A percentile compares a stretch with the other conserved stretches of the same genome.
Conservation (phyloP, 495 filamentous ascomycete species). For the Penicillium canescens region DNA sequence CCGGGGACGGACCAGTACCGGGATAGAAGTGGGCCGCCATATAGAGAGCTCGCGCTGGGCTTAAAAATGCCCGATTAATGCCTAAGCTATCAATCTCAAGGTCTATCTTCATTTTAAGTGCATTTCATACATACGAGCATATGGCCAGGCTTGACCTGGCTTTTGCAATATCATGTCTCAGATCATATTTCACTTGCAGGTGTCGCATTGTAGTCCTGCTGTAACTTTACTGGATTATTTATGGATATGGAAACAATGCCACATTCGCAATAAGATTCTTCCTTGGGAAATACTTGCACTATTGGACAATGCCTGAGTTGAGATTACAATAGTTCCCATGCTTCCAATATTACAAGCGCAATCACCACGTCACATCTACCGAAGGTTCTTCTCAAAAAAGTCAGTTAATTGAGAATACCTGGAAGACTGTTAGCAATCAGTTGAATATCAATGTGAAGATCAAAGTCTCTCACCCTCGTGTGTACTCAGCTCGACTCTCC, state of each 20-base stretch:
- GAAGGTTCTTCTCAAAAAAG: conserved; percentile 47
- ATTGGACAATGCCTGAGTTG: too few species aligned
- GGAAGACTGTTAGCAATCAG: conserved; percentile 1
- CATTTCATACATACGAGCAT: too few species aligned
- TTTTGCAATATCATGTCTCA: too few species aligned
- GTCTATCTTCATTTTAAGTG: too few species aligned
- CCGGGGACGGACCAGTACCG: conserved; percentile 19
- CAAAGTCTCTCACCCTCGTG: conserved; percentile 47
- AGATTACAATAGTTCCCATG: background rate
- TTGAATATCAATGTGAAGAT: background rate
- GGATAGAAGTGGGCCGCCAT: conserved; percentile 1
- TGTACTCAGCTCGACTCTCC: conserved; percentile 50
- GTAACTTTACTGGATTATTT: too few species aligned
- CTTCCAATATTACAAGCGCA: background rate
- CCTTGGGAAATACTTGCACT: too few species aligned
- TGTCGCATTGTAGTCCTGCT: too few species aligned
- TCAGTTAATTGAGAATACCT: conserved; percentile 43
- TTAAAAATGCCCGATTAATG: background rate
- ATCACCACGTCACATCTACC: background rate
- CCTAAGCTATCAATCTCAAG: too few species aligned
- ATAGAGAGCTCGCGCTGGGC: background rate
- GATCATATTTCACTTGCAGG: too few species aligned
- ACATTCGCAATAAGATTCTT: too few species aligned
- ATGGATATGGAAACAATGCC: too few species aligned
- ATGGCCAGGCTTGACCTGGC: too few species aligned